phyloP scores from a whole-genome alignment of 129 eudicot genomes.

The Smallanthus sonchifolius region DNA sequence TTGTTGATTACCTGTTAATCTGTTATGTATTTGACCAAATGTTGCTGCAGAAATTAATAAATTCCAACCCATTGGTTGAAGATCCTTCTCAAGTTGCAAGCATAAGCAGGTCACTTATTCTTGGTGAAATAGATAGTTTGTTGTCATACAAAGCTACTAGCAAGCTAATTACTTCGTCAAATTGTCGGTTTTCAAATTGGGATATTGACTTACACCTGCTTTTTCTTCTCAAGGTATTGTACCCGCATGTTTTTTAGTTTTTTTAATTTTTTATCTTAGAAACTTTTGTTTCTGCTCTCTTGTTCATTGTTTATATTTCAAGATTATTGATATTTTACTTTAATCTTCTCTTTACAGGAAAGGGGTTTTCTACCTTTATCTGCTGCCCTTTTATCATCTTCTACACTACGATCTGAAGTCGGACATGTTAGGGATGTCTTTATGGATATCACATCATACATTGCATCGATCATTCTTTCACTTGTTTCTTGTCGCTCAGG shows the following conservation, averaged over 20 bases:
- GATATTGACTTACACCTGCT: slow-evolving; percentile 76
- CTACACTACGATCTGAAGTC: slow-evolving; percentile 51
- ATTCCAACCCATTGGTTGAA: slow-evolving; percentile 59
- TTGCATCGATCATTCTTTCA: slow-evolving; percentile 69
- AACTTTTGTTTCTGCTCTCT: slow-evolving; percentile 13
- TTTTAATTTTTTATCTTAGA: background rate
- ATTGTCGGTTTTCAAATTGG: slow-evolving; percentile 55
- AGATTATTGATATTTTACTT: background rate
- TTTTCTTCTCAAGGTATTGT: slow-evolving; percentile 75
- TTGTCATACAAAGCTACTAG: slow-evolving; percentile 71
- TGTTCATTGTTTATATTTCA: slow-evolving; percentile 6
- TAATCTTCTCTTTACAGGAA: slow-evolving; percentile 44
- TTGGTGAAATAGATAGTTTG: slow-evolving; percentile 56
- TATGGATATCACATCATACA: slow-evolving; percentile 60
- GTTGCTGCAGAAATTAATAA: slow-evolving; percentile 73
- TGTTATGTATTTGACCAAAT: slow-evolving; percentile 29
- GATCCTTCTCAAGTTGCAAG: slow-evolving; percentile 86
- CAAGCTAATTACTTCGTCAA: slow-evolving; percentile 60
- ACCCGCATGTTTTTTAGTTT: background rate
- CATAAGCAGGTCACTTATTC: slow-evolving; percentile 51
- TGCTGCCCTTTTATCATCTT: slow-evolving; percentile 81
- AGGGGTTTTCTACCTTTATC: slow-evolving; percentile 96
- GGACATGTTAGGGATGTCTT: slow-evolving; percentile 54
- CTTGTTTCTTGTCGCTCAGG: slow-evolving; percentile 91
- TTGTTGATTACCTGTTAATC: slow-evolving; percentile 14